Base-by-base conservation (phyloP, 164 flowering plant genomes). In the Vitis amurensis region DNA sequence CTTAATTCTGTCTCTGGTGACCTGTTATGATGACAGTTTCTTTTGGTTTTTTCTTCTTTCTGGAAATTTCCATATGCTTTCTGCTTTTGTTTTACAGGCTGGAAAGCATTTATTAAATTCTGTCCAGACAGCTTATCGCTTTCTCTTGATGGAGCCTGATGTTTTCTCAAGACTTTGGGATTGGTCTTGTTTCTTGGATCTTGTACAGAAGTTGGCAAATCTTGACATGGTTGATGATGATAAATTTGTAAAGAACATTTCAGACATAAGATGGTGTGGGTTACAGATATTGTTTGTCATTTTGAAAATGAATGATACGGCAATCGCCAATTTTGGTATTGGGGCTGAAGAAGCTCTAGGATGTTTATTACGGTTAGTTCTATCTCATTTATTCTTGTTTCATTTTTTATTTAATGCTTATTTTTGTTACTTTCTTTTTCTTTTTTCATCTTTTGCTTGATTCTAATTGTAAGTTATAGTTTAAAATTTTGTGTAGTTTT, bases 151-250 rank as follows among this genome's bases (percentile, higher is more conserved):
- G 67, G 84, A 87, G 30, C 76, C 91, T 15, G 89, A 85, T 31
- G 73, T 77, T 55, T 91, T 93, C 66, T 79, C 88, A 48, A 78
- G 72, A 67, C 72, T 79, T 51, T 93, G 98, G 99, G 85, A 90
- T 60, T 93, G 99, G 99, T 96, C 97, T 10, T 87, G 87, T 80
- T 84, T 91, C 78, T 68, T 89, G 75, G 84, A 87, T 70, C 67
- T 89, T 67, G 74, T 84, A 58, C 79, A 78, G 68, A 79, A 76
- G 66, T 55, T 64, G 44, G 11, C 71, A 66, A 74, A 64, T 73
- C 60, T 69, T 66, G 60, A 71, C 27, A 9, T 48, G 16, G 47
- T 60, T 11, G 59, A 37, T 48, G 72, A 64, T 61, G 17, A 47
- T 15, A 78, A 66, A 52, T 8, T 63, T 8, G 16, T 15, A 30